Evolutionary conservation across 176 grass and related monocot species (phyloP).

Genomic region (Tillandsia fasciculata): DNA sequence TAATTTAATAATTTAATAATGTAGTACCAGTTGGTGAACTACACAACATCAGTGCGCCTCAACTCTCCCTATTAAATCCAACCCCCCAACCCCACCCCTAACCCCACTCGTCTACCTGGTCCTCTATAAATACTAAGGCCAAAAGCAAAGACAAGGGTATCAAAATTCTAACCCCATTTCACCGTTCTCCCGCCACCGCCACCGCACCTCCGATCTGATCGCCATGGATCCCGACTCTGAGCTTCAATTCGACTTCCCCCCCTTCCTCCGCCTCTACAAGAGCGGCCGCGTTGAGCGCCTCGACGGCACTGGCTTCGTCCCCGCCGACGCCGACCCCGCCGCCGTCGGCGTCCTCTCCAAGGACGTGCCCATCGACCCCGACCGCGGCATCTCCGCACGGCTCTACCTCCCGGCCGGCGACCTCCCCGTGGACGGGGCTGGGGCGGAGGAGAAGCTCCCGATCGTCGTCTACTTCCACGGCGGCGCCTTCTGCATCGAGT

Average conservation of each 20-base stretch:
- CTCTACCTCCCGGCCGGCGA: conserved; percentile 28
- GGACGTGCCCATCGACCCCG: no score
- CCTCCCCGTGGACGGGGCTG: no score
- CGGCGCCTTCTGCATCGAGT: conserved; percentile 53
- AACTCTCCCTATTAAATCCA: no score
- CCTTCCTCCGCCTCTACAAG: conserved; percentile 46
- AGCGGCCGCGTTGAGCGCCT: conserved; percentile 54
- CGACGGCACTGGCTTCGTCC: conserved; percentile 14
- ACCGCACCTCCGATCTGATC: neutral
- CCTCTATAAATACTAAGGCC: no score
- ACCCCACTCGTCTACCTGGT: no score
- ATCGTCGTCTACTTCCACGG: conserved; percentile 64
- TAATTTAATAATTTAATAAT: no score
- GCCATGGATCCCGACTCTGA: conserved; percentile 25
- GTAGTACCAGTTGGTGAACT: no score
- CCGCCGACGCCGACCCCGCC: conserved; percentile 26
- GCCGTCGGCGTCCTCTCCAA: neutral
- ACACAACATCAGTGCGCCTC: no score
- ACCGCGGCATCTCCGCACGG: conserved; percentile 25
- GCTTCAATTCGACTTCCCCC: conserved; percentile 37
- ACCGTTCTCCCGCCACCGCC: neutral
- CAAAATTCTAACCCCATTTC: conserved; percentile 2
- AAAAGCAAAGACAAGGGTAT: no score
- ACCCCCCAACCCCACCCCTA: no score
- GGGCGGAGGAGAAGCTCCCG: conserved; percentile 24